Evolutionary conservation across 305 asterid species (phyloP).

Genomic region (Fraxinus albicans): DNA sequence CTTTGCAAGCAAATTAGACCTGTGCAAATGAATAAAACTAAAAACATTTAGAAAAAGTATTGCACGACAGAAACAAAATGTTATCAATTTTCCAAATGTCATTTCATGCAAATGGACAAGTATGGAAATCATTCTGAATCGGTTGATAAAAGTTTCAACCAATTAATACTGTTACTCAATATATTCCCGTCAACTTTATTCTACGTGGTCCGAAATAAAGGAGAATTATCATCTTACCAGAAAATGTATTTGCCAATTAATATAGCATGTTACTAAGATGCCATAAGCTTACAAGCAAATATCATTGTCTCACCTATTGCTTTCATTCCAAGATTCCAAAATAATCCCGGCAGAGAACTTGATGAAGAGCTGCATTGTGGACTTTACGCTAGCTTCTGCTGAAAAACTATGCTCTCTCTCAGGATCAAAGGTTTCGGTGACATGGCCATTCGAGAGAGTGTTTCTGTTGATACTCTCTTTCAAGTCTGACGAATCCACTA

Average conservation of each 20-base stretch:
- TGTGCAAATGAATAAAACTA: constrained; percentile 26
- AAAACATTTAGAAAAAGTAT: background rate
- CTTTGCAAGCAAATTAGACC: constrained; percentile 83
- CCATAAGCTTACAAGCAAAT: background rate
- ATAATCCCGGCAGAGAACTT: constrained; percentile 86
- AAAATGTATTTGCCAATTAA: background rate
- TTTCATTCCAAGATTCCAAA: constrained; percentile 86
- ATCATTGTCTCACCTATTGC: constrained; percentile 49
- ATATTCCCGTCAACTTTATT: too few relatives aligned
- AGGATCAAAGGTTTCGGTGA: constrained; percentile 54
- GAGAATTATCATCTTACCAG: background rate
- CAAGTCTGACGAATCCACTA: constrained; percentile 84
- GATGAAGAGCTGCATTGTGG: constrained; percentile 86
- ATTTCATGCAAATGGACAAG: background rate
- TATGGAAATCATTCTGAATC: background rate
- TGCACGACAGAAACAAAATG: background rate
- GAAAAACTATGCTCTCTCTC: constrained; percentile 57
- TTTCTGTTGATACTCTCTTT: constrained; percentile 77
- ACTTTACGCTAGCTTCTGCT: constrained; percentile 73
- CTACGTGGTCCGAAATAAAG: too few relatives aligned
- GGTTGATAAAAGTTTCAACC: background rate
- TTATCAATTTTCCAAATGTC: background rate
- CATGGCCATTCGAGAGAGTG: constrained; percentile 79
- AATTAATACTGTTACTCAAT: background rate
- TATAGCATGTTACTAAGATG: background rate